A percentile compares a stretch with the other conserved stretches of the same genome.
Conservation (phyloP, 2,329 filamentous ascomycete species). For the Tolypocladium inflatum region DNA sequence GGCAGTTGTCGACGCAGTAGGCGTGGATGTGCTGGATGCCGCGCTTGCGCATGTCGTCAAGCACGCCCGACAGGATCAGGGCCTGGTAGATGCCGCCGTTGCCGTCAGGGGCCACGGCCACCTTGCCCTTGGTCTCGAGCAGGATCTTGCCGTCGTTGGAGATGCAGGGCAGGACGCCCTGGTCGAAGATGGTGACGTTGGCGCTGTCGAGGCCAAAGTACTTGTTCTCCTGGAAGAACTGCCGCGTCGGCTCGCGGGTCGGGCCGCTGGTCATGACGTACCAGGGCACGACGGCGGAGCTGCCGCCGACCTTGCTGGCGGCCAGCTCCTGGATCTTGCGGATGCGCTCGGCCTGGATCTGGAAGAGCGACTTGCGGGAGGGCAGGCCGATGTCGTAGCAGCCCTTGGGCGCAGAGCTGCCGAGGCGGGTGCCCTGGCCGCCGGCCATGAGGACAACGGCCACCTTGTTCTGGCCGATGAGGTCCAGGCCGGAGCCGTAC, state of each 20-base stretch:
- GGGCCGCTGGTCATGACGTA: slow-evolving; percentile 99
- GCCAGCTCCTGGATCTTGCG: slow-evolving; percentile 76
- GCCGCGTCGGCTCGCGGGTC: slow-evolving; percentile 82
- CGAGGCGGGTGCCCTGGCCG: slow-evolving; percentile 88
- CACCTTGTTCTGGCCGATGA: slow-evolving; percentile 67
- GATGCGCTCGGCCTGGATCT: slow-evolving; percentile 94
- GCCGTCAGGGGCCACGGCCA: slow-evolving; percentile 91
- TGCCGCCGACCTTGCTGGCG: slow-evolving; percentile 50
- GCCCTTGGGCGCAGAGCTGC: slow-evolving; percentile 92
- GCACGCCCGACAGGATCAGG: slow-evolving; percentile 67
- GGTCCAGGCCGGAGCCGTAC: slow-evolving; percentile 76
- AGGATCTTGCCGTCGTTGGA: slow-evolving; percentile 97
- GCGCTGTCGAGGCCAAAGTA: slow-evolving; percentile 84
- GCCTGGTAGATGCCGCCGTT: slow-evolving; percentile 97
- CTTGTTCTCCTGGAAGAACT: slow-evolving; percentile 80
- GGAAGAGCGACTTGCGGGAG: slow-evolving; percentile 89
- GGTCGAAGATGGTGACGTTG: slow-evolving; percentile 90
- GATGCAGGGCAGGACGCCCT: slow-evolving; percentile 93
- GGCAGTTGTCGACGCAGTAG: slow-evolving; percentile 98
- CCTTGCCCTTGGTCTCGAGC: slow-evolving; percentile 79
- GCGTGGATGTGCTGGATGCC: slow-evolving; percentile 93
- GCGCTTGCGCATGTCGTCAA: slow-evolving; percentile 79
- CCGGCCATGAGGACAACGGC: slow-evolving; percentile 93
- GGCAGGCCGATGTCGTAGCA: slow-evolving; percentile 95
- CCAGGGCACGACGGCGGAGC: slow-evolving; percentile 71